Base-by-base conservation (phyloP, 108 stramenopile genomes). In the Pelagomonas calceolata region DNA sequence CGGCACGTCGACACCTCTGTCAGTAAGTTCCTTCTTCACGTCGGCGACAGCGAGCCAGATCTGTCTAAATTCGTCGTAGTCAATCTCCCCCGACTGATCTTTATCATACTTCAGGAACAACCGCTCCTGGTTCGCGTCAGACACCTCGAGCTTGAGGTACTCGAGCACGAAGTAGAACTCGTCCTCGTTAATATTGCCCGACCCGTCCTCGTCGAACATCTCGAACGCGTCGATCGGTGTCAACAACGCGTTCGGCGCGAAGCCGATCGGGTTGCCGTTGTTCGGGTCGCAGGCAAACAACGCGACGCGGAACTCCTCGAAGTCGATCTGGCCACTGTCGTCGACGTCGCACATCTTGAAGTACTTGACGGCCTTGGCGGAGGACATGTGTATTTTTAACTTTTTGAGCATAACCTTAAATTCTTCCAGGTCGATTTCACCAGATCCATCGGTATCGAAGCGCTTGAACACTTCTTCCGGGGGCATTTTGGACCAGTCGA, bases 151-250 rank as follows among this genome's bases (percentile, higher is more conserved):
- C n/a, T 79, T 79, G 15, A 89, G 68, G 70, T 74, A 87, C 68
- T 87, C 84, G 7, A 89, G 83, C 0, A 84, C 76, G 65, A 78
- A 84, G 71, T 79, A 82, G 64, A 87, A 89, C 66, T 87, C 86
- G 71, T 89, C 88, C 65, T 89, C 88, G 66, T 87, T 83, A 34
- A 89, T 79, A 18, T 69, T 32, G 31, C 88, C 88, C 0, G 74
- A 74, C 7, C 70, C 65, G 78, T 89, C 86, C 67, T 83, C 80
- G 73, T 89, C 88, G 63, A 89, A 89, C 82, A 85, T 78, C 64
- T 80, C 82, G 65, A 89, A 89, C 32, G 86, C 88, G 30, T 89
- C 88, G 31, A 72, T 35, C 16, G 86, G 86, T 10, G 66, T 77
- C 32, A 86, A 69, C 33, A 76, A 69, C 29, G 72, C 71, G 43